Evolutionary conservation across 106 monocot species (phyloP), one percentile per base, ranked within the genome.

Genomic region (Allium fistulosum): DNA sequence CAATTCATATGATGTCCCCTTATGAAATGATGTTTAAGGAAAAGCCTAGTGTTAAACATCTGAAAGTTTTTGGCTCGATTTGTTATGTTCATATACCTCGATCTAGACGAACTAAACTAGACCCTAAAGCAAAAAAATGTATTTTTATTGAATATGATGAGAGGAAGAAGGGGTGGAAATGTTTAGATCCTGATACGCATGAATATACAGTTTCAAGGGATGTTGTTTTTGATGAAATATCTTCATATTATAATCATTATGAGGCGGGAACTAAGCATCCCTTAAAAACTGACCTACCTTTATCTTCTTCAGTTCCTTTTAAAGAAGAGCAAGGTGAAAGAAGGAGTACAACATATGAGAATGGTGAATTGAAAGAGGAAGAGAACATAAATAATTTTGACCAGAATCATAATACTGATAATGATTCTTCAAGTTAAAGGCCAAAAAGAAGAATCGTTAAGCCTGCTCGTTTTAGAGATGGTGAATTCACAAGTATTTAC

Each of bases 131-230:
- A n/a, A 10, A 59, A 10, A 18, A 59, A 59, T n/a, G n/a, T n/a
- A n/a, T n/a, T n/a, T n/a, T 59, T n/a, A 18, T 59, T 10, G 59
- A 49, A 11, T 72, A 72, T 46, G 52, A 72, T 46, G 28, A 63
- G 52, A 64, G 12, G 28, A 52, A 52, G 12, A 27, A 26, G 26
- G 26, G 17, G 1, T 66, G 22, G 52, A 52, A 67, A 18, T 67
- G 51, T 11, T 26, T 67, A 13, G 26, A 67, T 17, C 46, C 7
- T 4, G 10, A 7, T 18, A 51, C 48, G 10, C 48, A 51, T 9
- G 26, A 27, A 8, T 67, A 51, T 52, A 16, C 27, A 11, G 4
- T 52, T 52, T 67, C 66, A 11, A 22, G 51, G 28, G 51, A 67
- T 51, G 50, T 51, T 4, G 66, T 67, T 7, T 67, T 67, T 51